phyloP scores from a whole-genome alignment of 495 filamentous ascomycete species.

The Xylaria venustula region DNA sequence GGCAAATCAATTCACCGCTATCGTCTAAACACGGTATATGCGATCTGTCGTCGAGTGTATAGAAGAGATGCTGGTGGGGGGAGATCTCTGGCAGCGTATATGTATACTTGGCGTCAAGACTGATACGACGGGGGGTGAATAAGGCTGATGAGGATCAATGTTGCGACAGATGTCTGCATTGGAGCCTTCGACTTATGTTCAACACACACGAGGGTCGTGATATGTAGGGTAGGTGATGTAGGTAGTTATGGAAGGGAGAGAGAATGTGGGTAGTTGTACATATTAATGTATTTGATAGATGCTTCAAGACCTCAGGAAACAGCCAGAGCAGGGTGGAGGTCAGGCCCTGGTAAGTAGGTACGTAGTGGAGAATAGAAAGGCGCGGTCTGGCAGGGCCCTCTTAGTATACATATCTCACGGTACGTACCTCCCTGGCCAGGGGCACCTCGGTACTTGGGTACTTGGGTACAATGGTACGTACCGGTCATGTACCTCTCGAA shows the following conservation, averaged over 20 bases:
- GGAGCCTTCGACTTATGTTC: constrained; percentile 13
- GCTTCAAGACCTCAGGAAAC: constrained; percentile 25
- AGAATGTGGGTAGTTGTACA: constrained; percentile 19
- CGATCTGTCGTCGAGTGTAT: background rate
- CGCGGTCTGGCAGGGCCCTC: constrained; percentile 28
- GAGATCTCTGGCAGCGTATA: constrained; percentile 7
- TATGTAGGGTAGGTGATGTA: constrained; percentile 12
- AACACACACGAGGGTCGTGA: constrained; percentile 19
- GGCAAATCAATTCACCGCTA: constrained; percentile 12
- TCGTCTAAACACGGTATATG: background rate
- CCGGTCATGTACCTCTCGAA: constrained; percentile 4
- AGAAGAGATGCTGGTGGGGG: constrained; percentile 11
- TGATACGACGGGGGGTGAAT: background rate
- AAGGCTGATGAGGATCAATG: constrained; percentile 2
- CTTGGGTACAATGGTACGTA: constrained; percentile 9
- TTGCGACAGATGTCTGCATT: background rate
- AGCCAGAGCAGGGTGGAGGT: constrained; percentile 18
- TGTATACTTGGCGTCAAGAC: constrained; percentile 19
- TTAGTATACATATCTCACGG: constrained; percentile 12
- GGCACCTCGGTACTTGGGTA: constrained; percentile 11
- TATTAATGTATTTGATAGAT: constrained; percentile 33
- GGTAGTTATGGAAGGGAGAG: constrained; percentile 5
- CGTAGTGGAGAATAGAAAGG: constrained; percentile 20
- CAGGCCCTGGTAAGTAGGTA: constrained; percentile 3
- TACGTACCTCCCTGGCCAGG: constrained; percentile 8